Evolutionary conservation across 768 basidiomycete species (phyloP).

Genomic region (Mycena rebaudengoi): DNA sequence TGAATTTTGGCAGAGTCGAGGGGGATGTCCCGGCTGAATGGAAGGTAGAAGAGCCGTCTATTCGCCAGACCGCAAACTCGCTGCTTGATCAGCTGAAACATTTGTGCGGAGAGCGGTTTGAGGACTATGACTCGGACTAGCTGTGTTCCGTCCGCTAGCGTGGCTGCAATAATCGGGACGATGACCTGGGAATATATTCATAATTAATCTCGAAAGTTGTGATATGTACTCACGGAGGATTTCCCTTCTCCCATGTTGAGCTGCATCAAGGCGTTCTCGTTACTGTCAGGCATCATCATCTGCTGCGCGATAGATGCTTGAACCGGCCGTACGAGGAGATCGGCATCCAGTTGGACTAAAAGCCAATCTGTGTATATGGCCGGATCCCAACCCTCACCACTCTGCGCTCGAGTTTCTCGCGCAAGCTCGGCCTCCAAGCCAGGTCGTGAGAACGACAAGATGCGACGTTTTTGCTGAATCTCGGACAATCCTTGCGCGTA

Average conservation of each 20-base stretch:
- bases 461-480: not conserved
- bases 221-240: constrained; percentile 40
- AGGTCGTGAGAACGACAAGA: not conserved
- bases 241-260: constrained; percentile 72
- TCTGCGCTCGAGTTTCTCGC: not conserved
- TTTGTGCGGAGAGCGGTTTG: constrained; percentile 55
- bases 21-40: constrained; percentile 54
- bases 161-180: constrained; percentile 51
- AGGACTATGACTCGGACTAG: constrained; percentile 59
- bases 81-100: constrained; percentile 56
- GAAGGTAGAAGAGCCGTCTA: constrained; percentile 57
- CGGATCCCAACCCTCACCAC: constrained; percentile 21
- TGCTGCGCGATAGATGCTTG: constrained; percentile 36
- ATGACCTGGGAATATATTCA: constrained; percentile 41
- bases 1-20: constrained; percentile 26
- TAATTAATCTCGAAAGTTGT: not conserved
- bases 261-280: constrained; percentile 51
- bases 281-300: constrained; percentile 47
- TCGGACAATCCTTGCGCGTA: not conserved
- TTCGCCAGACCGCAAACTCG: constrained; percentile 55
- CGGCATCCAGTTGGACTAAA: constrained; percentile 48
- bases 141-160: constrained; percentile 51
- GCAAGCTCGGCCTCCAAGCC: too few species aligned
- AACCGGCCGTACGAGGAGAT: constrained; percentile 52
- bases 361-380: constrained; percentile 50